Evolutionary conservation across 176 grass and related monocot genomes (phyloP).

Genomic region (Cenchrus fungigraminus): DNA sequence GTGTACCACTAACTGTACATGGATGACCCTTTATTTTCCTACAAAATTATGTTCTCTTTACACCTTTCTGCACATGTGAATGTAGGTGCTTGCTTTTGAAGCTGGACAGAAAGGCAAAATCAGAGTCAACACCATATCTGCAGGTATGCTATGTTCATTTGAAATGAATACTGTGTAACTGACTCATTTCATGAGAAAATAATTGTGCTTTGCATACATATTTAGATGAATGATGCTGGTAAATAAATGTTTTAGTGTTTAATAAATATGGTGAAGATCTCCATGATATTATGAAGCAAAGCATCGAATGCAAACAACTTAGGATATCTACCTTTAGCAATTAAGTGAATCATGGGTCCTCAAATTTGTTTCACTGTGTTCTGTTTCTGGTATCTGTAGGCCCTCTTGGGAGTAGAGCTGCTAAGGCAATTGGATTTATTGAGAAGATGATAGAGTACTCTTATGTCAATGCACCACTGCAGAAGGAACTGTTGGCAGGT

Average conservation of each 20-base stretch:
- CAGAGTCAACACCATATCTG: slow-evolving; percentile 97
- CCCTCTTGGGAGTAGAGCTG: slow-evolving; percentile 86
- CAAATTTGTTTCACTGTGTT: slow-evolving; percentile 19
- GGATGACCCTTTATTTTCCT: neutral
- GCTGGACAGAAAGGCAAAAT: slow-evolving; percentile 86
- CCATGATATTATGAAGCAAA: neutral
- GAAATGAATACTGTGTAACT: neutral
- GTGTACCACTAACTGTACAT: neutral
- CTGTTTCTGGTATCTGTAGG: slow-evolving; percentile 45
- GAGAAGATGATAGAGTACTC: slow-evolving; percentile 99
- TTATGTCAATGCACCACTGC: slow-evolving; percentile 82
- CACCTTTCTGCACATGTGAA: neutral
- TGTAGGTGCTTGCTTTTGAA: slow-evolving; percentile 92
- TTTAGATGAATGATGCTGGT: neutral
- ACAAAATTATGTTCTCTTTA: neutral
- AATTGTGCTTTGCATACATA: neutral
- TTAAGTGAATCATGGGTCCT: neutral
- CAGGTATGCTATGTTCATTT: slow-evolving; percentile 59
- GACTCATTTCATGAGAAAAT: neutral
- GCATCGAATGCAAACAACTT: neutral
- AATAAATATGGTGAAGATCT: neutral
- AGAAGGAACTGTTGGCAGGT: slow-evolving; percentile 94
- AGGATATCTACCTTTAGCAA: slow-evolving; percentile 5
- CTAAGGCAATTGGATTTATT: slow-evolving; percentile 96
- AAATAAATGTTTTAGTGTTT: slow-evolving; percentile 1